Conservation (phyloP, 768 basidiomycete species). For the Royoungia palumana region DNA sequence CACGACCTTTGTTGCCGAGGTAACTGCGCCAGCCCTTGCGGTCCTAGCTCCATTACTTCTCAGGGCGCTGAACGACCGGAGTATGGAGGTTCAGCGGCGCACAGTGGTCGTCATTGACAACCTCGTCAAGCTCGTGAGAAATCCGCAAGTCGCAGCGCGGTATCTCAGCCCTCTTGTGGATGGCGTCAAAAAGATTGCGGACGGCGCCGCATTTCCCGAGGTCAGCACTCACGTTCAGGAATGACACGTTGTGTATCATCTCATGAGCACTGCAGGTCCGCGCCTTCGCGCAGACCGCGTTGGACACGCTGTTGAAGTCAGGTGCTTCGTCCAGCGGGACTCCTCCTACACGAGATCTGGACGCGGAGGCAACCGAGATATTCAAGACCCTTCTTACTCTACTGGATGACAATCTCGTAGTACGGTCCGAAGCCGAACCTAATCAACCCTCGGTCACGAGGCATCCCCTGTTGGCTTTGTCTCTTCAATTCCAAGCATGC, state of each 20-base stretch:
- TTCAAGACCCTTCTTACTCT: constrained; percentile 55
- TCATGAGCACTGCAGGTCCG: constrained; percentile 55
- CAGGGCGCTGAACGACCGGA: constrained; percentile 91
- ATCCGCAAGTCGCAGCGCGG: constrained; percentile 82
- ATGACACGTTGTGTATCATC: constrained; percentile 11
- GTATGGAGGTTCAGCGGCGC: constrained; percentile 94
- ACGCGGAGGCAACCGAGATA: constrained; percentile 56
- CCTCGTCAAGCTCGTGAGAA: constrained; percentile 94
- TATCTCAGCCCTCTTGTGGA: constrained; percentile 86
- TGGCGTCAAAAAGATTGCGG: constrained; percentile 87
- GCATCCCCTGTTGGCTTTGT: constrained; percentile 54
- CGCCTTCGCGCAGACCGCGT: constrained; percentile 84
- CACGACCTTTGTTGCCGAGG: constrained; percentile 96
- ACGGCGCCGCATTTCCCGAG: constrained; percentile 93
- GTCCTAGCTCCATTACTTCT: constrained; percentile 89
- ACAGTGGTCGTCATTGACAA: constrained; percentile 95
- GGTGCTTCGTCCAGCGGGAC: constrained; percentile 76
- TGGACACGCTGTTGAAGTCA: constrained; percentile 74
- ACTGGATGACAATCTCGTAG: constrained; percentile 47
- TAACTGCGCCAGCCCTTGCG: constrained; percentile 93
- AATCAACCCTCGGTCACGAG: constrained; percentile 54
- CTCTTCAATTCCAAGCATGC: constrained; percentile 68
- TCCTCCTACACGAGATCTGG: constrained; percentile 70
- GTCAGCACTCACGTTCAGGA: constrained; percentile 36
- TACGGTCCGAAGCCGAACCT: constrained; percentile 39